Evolutionary conservation across 1,284 basidiomycete species (phyloP).

Genomic region (Filobasidium uniguttulatum): DNA sequence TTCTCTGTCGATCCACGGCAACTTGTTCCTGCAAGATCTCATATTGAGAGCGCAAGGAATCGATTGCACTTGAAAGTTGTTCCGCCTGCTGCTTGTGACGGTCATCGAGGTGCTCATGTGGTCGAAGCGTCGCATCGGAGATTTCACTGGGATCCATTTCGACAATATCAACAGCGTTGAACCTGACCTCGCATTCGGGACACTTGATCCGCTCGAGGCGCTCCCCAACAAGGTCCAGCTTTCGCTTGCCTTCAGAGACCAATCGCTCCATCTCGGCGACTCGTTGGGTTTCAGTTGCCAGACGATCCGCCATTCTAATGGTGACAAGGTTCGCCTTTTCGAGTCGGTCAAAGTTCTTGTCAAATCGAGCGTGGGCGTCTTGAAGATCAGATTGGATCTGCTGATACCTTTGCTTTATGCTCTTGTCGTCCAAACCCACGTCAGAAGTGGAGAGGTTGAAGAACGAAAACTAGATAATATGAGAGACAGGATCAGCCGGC

Average conservation of each 20-base stretch:
- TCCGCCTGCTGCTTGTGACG: conserved; percentile 1
- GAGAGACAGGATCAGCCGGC: not conserved
- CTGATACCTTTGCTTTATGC: conserved; percentile 36
- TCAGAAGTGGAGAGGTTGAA: conserved; percentile 27
- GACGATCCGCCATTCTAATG: conserved; percentile 34
- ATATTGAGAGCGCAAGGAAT: not conserved
- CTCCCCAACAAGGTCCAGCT: not conserved
- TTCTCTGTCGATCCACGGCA: not conserved
- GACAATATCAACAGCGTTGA: conserved; percentile 22
- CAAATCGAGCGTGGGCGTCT: conserved; percentile 37
- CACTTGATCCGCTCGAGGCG: conserved; percentile 15
- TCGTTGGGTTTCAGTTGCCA: conserved; percentile 30
- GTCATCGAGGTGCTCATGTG: not conserved
- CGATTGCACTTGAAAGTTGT: not conserved
- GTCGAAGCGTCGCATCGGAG: not conserved
- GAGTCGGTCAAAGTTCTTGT: conserved; percentile 38
- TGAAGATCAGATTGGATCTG: conserved; percentile 36
- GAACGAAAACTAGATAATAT: conserved; percentile 28
- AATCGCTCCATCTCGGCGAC: conserved; percentile 34
- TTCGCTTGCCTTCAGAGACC: conserved; percentile 13
- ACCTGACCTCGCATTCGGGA: conserved; percentile 20
- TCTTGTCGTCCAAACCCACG: conserved; percentile 27
- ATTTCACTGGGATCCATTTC: not conserved
- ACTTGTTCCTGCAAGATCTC: not conserved
- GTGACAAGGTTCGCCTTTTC: conserved; percentile 35